Percentiles rank a stretch among this genome's conserved stretches.
phyloP scores from a whole-genome alignment of 257 asterid species.

The Solanum gracilifrons region DNA sequence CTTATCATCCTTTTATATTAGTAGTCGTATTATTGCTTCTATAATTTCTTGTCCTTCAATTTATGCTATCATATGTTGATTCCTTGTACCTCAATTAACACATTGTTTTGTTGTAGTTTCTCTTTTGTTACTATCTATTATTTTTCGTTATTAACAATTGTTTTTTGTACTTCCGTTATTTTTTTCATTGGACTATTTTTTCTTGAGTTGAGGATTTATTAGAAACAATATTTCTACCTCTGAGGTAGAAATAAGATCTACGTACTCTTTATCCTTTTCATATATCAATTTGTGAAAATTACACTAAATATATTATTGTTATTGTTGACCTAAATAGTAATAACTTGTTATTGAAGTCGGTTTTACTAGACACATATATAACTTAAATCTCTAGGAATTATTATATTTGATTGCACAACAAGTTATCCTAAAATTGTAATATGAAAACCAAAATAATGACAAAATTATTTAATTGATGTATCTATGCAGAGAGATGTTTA shows the following conservation, averaged over 20 bases:
- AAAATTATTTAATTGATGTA: background rate
- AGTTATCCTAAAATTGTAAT: background rate
- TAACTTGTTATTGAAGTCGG: background rate
- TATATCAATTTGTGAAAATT: background rate
- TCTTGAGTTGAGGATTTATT: background rate
- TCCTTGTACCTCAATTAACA: no score
- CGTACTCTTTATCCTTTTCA: background rate
- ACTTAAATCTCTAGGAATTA: background rate
- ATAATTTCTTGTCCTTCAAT: background rate
- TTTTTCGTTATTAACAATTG: background rate
- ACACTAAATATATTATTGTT: background rate
- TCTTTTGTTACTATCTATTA: background rate
- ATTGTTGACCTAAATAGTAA: background rate
- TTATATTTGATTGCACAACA: background rate
- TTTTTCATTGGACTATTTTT: background rate
- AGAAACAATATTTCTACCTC: background rate
- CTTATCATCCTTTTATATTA: background rate
- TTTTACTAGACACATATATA: background rate
- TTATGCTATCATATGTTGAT: background rate
- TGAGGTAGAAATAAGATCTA: background rate
- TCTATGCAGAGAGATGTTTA: background rate
- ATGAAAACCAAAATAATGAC: background rate
- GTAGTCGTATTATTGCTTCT: background rate
- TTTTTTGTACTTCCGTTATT: background rate
- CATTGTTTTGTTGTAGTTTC: background rate